Evolutionary conservation across 371 early-diverging fungal genomes (phyloP).

Genomic region (Mortierella sp.): DNA sequence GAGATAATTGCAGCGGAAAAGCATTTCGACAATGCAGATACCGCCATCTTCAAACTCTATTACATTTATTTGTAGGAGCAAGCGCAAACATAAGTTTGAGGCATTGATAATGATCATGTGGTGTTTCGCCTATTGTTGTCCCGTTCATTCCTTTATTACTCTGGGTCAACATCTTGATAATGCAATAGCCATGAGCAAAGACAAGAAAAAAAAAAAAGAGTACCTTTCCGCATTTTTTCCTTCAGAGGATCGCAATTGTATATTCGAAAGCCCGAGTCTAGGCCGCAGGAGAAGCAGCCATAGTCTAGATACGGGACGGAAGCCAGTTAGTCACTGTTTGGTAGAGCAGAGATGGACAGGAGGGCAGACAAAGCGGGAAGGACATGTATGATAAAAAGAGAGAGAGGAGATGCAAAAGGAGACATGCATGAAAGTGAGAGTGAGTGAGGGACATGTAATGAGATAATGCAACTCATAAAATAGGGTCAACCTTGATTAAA

Average conservation of each 20-base stretch:
- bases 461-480: slow-evolving; percentile 1
- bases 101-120: background rate
- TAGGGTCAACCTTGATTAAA: slow-evolving; percentile 67
- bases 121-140: background rate
- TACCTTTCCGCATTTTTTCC: slow-evolving; percentile 86
- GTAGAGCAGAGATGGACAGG: background rate
- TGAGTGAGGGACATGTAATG: background rate
- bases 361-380: background rate
- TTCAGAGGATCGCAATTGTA: slow-evolving; percentile 94
- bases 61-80: background rate
- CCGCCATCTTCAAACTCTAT: slow-evolving; percentile 89
- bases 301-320: slow-evolving; percentile 66
- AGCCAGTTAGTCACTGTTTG: background rate
- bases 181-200: background rate
- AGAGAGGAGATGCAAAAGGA: background rate
- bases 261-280: slow-evolving; percentile 90
- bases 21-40: slow-evolving; percentile 94
- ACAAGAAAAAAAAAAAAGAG: background rate
- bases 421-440: background rate
- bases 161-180: background rate
- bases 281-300: slow-evolving; percentile 95
- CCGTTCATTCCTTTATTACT: no score
- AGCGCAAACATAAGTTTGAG: background rate
- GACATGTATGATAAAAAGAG: background rate
- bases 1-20: slow-evolving; percentile 92